A percentile compares a stretch with the other conserved stretches of the same genome.
Conservation (phyloP, 768 basidiomycete genomes). For the Xerocomellus amylosporus region DNA sequence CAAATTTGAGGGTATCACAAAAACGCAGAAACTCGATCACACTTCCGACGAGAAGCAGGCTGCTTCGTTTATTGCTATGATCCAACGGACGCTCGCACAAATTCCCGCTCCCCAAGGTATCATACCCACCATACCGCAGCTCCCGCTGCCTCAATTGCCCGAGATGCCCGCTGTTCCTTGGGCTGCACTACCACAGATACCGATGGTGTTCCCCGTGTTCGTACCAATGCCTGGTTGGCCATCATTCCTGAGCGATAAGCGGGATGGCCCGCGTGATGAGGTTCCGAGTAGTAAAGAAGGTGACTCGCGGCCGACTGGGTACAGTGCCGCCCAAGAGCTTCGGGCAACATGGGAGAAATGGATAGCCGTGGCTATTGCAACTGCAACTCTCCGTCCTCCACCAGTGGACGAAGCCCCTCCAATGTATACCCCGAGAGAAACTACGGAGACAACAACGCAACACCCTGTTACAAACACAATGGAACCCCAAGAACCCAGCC, state of each 20-base stretch:
- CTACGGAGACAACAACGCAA: slow-evolving; percentile 15
- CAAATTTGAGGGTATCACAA: slow-evolving; percentile 22
- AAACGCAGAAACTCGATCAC: slow-evolving; percentile 13
- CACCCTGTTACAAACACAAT: not conserved
- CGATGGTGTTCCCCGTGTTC: slow-evolving; percentile 76
- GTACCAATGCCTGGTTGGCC: slow-evolving; percentile 68
- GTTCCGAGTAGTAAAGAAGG: slow-evolving; percentile 33
- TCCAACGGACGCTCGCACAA: slow-evolving; percentile 69
- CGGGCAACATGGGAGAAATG: slow-evolving; percentile 75
- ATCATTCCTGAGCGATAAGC: slow-evolving; percentile 55
- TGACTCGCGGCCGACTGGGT: slow-evolving; percentile 36
- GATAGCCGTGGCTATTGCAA: slow-evolving; percentile 54
- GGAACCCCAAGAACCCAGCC: slow-evolving; percentile 1
- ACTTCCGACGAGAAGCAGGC: slow-evolving; percentile 37
- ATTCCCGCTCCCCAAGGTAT: slow-evolving; percentile 56
- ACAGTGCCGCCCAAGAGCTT: slow-evolving; percentile 59
- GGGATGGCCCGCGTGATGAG: slow-evolving; percentile 32
- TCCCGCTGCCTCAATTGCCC: slow-evolving; percentile 56
- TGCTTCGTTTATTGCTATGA: slow-evolving; percentile 61
- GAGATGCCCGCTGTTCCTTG: slow-evolving; percentile 65
- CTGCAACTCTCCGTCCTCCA: slow-evolving; percentile 43
- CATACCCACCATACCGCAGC: slow-evolving; percentile 51
- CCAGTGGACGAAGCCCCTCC: slow-evolving; percentile 60
- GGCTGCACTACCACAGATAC: slow-evolving; percentile 62
- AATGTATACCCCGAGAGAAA: slow-evolving; percentile 66